Percentiles rank a stretch among this genome's conserved stretches.
Evolutionary conservation across 108 stramenopile species (phyloP).

Genomic region (Thalassiosira profunda): DNA sequence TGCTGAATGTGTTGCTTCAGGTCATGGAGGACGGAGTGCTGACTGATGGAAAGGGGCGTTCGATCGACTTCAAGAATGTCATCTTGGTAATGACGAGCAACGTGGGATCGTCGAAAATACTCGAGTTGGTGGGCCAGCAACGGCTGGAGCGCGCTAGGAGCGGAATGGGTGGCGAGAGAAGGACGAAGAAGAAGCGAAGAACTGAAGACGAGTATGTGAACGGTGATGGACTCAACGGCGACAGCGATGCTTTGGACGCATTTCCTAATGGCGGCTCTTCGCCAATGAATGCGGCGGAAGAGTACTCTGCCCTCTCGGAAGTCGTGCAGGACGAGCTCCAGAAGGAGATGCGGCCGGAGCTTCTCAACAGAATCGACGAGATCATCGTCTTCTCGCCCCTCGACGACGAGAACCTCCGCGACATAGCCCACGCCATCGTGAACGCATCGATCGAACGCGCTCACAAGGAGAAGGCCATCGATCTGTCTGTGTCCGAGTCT

Average conservation of each 20-base stretch:
- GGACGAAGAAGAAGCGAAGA: conserved; percentile 41
- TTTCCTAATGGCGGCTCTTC: too few relatives aligned
- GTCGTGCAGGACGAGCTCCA: conserved; percentile 94
- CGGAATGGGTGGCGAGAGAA: not conserved
- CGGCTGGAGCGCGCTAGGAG: conserved; percentile 18
- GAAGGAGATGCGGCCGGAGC: conserved; percentile 93
- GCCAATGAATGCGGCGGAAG: conserved; percentile 26
- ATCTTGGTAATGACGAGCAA: conserved; percentile 97
- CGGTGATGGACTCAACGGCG: conserved; percentile 14
- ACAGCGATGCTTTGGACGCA: conserved; percentile 1
- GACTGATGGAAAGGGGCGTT: conserved; percentile 95
- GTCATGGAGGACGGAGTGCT: conserved; percentile 97
- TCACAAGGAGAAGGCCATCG: conserved; percentile 60
- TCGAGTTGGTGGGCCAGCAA: conserved; percentile 60
- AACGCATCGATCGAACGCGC: conserved; percentile 66
- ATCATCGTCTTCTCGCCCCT: conserved; percentile 96
- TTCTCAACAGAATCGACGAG: conserved; percentile 99
- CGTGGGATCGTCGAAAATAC: conserved; percentile 93
- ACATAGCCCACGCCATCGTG: conserved; percentile 76
- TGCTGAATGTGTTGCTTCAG: conserved; percentile 93
- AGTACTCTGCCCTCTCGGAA: conserved; percentile 75
- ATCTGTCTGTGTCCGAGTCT: conserved; percentile 49
- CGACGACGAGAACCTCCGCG: conserved; percentile 62
- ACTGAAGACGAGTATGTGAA: conserved; percentile 45
- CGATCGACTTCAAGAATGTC: conserved; percentile 97